Evolutionary conservation across 2,329 filamentous ascomycete genomes (phyloP).

Genomic region (Neurospora sp.): DNA sequence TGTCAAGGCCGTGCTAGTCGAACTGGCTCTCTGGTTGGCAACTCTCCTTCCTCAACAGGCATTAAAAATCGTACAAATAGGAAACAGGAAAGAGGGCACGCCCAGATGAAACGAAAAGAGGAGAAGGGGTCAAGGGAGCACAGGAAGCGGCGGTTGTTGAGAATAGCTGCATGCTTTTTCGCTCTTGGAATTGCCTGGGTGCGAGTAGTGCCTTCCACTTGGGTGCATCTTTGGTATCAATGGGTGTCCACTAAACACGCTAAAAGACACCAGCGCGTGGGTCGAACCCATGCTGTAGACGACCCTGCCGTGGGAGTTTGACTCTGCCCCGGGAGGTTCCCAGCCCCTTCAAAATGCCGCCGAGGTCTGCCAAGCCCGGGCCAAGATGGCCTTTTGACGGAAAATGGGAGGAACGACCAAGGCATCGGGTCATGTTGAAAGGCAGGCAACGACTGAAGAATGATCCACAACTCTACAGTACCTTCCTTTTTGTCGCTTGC

Average conservation of each 20-base stretch:
- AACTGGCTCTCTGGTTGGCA: background rate
- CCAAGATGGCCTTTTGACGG: background rate
- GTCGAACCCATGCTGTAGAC: background rate
- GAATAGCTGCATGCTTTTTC: background rate
- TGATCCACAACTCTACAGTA: background rate
- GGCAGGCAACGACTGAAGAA: background rate
- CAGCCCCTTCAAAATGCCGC: background rate
- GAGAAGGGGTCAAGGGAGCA: background rate
- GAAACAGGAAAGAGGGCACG: background rate
- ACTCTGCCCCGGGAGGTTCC: background rate
- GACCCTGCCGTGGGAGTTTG: background rate
- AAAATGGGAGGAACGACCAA: background rate
- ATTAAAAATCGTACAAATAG: background rate
- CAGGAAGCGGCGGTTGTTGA: background rate
- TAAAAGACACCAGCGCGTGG: background rate
- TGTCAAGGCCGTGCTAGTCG: background rate
- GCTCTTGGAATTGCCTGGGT: background rate
- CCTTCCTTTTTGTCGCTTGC: background rate
- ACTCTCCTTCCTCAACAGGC: background rate
- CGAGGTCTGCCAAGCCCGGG: background rate
- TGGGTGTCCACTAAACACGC: background rate
- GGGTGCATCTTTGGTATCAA: background rate
- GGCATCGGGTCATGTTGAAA: background rate
- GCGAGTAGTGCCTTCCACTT: background rate
- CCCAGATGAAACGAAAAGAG: background rate